Percentiles rank a stretch among this genome's conserved stretches.
phyloP scores from a whole-genome alignment of 768 basidiomycete genomes.

The Sarcodon sp. region DNA sequence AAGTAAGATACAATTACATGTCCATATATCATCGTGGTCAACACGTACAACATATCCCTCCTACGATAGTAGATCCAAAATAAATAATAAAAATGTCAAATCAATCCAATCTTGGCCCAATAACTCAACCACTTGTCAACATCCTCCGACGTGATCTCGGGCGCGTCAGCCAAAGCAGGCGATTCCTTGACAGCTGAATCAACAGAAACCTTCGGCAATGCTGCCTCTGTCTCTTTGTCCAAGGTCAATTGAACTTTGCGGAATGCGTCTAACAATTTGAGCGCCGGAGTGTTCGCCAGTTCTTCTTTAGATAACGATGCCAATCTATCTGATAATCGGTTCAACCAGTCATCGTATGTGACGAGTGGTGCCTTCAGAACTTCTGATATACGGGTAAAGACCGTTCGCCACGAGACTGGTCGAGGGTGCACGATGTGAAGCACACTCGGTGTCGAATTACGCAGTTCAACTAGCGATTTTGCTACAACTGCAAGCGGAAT shows the following conservation, averaged over 20 bases:
- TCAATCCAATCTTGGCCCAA: conserved; percentile 1
- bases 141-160: neutral
- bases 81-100: neutral
- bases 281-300: conserved; percentile 6
- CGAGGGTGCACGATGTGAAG: conserved; percentile 8
- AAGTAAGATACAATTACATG: no score
- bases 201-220: neutral
- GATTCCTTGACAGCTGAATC: neutral
- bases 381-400: conserved; percentile 5
- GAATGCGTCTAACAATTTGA: conserved; percentile 4
- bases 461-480: conserved; percentile 15
- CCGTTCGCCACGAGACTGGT: conserved; percentile 4
- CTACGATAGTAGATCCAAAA: neutral
- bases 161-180: neutral
- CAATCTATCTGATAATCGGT: conserved; percentile 1
- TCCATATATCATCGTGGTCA: no score
- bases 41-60: no score
- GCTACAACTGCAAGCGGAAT: conserved; percentile 19
- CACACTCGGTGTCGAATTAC: conserved; percentile 8
- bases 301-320: conserved; percentile 6
- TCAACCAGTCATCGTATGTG: conserved; percentile 4
- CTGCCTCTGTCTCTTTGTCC: neutral
- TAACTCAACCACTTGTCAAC: neutral
- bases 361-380: conserved; percentile 4
- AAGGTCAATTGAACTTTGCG: neutral